Evolutionary conservation across 768 basidiomycete species (phyloP), one percentile per base, ranked within the genome.

Genomic region (Boletus tomentosulus): DNA sequence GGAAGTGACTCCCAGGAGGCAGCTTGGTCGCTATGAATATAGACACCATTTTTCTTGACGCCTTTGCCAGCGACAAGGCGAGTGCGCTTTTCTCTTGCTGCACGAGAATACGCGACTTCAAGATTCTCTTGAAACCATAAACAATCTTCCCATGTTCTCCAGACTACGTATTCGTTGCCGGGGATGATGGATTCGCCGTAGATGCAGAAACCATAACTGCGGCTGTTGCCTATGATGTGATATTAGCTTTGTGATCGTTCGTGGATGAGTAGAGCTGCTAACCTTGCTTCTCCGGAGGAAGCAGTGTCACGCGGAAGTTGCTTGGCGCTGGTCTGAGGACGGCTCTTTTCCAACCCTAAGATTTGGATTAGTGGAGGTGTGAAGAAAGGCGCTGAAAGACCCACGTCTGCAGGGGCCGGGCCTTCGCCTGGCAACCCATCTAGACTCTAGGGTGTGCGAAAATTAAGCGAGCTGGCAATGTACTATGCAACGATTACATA

Each of bases 1-100:
- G 90, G 90, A 19, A 92, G 77, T 1, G 89, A 91, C 49, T 92
- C 90, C 76, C 86, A 92, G 13, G 90, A 92, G 1, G 90, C 84
- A 2, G 90, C 90, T 52, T 77, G 75, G 63, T 89, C 85, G 31
- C 83, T 78, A 54, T 83, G 81, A 54, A 87, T 78, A 55, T 89
- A 80, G 3, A 88, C 76, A 16, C 86, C 82, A 51, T 84, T 73
- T 56, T 80, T 85, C 74, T 87, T 87, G 52, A 89, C 78, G 13
- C 88, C 87, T 62, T 89, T 91, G 0, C 89, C 89, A 15, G 82
- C 80, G 6, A 74, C 69, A 11, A 92, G 79, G 31, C 87, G 83
- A 27, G 73, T 74, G 13, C 83, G 84, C 71, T 89, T 91, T 61
- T 80, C 78, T 30, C 82, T 76, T 13, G 89, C 84, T 59, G 82